Evolutionary conservation across 2,329 filamentous ascomycete genomes (phyloP).

Genomic region (Talaromyces marneffei): DNA sequence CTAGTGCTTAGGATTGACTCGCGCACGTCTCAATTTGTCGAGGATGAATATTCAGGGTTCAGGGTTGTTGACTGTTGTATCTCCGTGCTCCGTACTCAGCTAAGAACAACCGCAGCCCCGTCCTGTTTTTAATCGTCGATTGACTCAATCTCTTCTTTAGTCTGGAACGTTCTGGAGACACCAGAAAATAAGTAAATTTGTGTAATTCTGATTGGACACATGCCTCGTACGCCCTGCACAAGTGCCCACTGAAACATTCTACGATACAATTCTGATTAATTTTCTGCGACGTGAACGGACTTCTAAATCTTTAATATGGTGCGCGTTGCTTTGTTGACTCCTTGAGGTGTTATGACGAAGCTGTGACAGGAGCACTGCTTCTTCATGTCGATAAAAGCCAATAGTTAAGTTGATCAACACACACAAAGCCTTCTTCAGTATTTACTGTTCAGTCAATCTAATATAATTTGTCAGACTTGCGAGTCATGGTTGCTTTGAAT

Average conservation of each 20-base stretch:
- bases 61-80: slow-evolving; percentile 1
- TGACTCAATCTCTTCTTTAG: neutral
- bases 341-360: neutral
- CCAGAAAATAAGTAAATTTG: neutral
- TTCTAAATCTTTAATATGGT: neutral
- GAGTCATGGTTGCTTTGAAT: neutral
- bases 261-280: neutral
- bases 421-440: neutral
- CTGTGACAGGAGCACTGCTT: neutral
- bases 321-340: neutral
- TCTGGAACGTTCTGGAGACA: neutral
- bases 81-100: neutral
- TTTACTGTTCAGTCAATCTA: neutral
- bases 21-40: neutral
- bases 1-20: neutral
- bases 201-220: neutral
- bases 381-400: neutral
- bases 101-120: neutral
- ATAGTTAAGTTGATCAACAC: neutral
- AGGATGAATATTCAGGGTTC: slow-evolving; percentile 8
- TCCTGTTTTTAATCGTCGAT: neutral
- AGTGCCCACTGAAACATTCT: neutral
- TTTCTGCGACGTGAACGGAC: neutral
- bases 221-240: neutral
- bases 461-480: neutral